Base-by-base conservation (phyloP, 2,329 filamentous ascomycete genomes). In the Drechslerella dactyloides region DNA sequence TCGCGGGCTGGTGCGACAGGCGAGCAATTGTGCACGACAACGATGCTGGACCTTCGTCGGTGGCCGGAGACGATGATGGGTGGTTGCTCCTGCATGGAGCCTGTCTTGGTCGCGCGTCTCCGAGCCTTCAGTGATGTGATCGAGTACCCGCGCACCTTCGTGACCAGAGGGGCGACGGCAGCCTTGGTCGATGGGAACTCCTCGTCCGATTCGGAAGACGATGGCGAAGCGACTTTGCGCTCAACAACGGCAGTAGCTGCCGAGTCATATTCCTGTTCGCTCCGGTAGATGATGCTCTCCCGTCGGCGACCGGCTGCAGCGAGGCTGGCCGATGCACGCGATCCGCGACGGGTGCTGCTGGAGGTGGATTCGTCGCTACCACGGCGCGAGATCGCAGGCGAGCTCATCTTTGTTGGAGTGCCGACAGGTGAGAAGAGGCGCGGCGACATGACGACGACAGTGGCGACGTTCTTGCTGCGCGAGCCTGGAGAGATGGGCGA, bases 281-380 rank as follows among this genome's bases (percentile, higher is more conserved):
- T 72, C 13, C 68, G 54, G 42, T 72, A 72, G 68, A 72, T 72
- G 48, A 72, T 72, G 60, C 68, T 72, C 60, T 72, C 68, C 19
- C 68, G 59, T 52, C 68, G 27, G 15, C 44, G 44, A 48, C 44
- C 19, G 50, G 54, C 55, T 54, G 21, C 3, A 55, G 58, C 55
- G 50, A 72, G 60, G 55, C 17, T 72, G 60, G 64, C 48, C 13
- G 68, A 72, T 51, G 68, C 56, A 52, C 68, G 53, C 8, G 68
- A 72, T 8, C 51, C 60, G 37, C 68, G 48, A 30, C 68, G 68
- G 53, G 27, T 33, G 27, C 27, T 33, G 27, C 66, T 70, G 44
- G 60, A 15, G 11, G 54, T 56, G 19, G 68, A 72, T 50, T 72
- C 68, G 56, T 72, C 68, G 68, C 68, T 72, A 40, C 68, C 58